A percentile compares a stretch with the other conserved stretches of the same genome.
phyloP scores from a whole-genome alignment of 1,284 basidiomycete genomes.

The Trametes hirsuta region DNA sequence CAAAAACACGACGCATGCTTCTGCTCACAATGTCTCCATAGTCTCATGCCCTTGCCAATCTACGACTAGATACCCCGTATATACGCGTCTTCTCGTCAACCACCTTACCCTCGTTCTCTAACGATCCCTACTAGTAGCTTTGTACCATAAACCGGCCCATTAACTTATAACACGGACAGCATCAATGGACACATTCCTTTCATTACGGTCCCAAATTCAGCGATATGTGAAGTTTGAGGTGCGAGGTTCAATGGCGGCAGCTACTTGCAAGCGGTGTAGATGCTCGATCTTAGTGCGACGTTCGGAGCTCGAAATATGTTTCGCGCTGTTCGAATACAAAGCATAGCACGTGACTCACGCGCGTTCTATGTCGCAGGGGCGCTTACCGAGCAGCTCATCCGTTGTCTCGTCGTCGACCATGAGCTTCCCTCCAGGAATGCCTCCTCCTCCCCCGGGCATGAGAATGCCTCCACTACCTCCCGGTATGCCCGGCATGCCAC shows the following conservation, averaged over 20 bases:
- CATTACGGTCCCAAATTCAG: not conserved
- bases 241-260: no score
- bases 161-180: not conserved
- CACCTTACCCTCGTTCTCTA: not conserved
- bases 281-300: not conserved
- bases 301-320: conserved; percentile 1
- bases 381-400: conserved; percentile 17
- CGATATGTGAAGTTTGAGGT: not conserved
- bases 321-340: not conserved
- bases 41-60: conserved; percentile 26
- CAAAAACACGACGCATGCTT: not conserved
- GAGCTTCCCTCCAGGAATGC: conserved; percentile 39
- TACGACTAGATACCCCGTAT: conserved; percentile 21
- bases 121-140: not conserved
- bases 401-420: conserved; percentile 33
- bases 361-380: conserved; percentile 17
- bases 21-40: not conserved
- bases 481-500: conserved; percentile 67
- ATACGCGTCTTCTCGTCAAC: not conserved
- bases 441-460: conserved; percentile 56
- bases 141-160: not conserved
- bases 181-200: not conserved
- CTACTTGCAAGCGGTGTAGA: no score
- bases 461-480: conserved; percentile 51
- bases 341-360: conserved; percentile 16